A percentile compares a stretch with the other conserved stretches of the same genome.
These are phyloP conservation scores for Camelina hispida DNA, from an alignment of 345 rosid species.

Conservation along the genomic window DNA sequence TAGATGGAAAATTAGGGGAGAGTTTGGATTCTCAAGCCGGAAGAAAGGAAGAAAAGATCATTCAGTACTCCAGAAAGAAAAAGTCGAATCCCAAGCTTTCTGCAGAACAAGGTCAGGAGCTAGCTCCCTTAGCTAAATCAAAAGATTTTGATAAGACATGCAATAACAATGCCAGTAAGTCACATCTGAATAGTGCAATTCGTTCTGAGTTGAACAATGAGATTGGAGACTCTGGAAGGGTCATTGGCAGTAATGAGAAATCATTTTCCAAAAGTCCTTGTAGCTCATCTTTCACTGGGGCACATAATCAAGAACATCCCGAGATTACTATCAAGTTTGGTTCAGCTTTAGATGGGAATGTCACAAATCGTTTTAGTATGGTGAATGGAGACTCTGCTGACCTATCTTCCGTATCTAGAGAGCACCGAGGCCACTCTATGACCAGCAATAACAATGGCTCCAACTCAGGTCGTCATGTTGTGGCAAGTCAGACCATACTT, in stretches of 20 bases:
- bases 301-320: slow-evolving; percentile 28
- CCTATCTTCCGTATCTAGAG: slow-evolving; percentile 38
- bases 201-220: slow-evolving; percentile 38
- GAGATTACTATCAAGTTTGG: slow-evolving; percentile 21
- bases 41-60: slow-evolving; percentile 59
- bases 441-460: slow-evolving; percentile 28
- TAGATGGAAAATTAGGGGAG: slow-evolving; percentile 37
- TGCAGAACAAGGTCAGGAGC: slow-evolving; percentile 43
- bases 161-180: slow-evolving; percentile 10
- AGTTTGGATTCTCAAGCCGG: slow-evolving; percentile 38
- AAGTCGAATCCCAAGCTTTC: slow-evolving; percentile 56
- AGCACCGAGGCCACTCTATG: slow-evolving; percentile 40
- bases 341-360: slow-evolving; percentile 25
- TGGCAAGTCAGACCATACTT: slow-evolving; percentile 24
- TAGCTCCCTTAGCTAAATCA: slow-evolving; percentile 38
- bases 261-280: slow-evolving; percentile 3
- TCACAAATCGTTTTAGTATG: slow-evolving; percentile 29
- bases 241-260: slow-evolving; percentile 30
- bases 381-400: slow-evolving; percentile 38
- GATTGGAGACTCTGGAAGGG: slow-evolving; percentile 34
- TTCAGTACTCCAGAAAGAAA: slow-evolving; percentile 85
- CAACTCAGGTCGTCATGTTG: slow-evolving; percentile 24
- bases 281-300: slow-evolving; percentile 18
- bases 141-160: slow-evolving; percentile 10
- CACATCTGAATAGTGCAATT: slow-evolving; percentile 16